These are phyloP conservation scores for Hypoxylon sp. DNA, from an alignment of 2,329 filamentous ascomycete species.

Conservation along the genomic window DNA sequence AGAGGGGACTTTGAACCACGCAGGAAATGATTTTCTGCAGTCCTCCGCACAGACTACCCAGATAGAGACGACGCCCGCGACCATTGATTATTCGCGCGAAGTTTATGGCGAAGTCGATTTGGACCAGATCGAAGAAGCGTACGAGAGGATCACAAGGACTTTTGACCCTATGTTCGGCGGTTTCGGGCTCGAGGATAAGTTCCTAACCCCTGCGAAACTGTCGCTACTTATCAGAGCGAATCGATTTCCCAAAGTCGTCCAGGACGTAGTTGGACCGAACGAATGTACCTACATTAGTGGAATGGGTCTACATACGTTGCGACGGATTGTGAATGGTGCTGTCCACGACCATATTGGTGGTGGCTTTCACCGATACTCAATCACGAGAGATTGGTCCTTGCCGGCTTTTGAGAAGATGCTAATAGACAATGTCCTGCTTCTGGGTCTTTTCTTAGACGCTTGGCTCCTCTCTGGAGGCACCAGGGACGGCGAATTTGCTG, in stretches of 20 bases:
- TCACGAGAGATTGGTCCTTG: conserved; percentile 91
- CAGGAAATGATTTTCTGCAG: conserved; percentile 52
- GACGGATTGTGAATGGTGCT: conserved; percentile 75
- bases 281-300: conserved; percentile 81
- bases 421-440: conserved; percentile 89
- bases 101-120: conserved; percentile 83
- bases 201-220: conserved; percentile 88
- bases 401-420: conserved; percentile 99
- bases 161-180: conserved; percentile 86
- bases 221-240: conserved; percentile 83
- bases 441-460: conserved; percentile 88
- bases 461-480: conserved; percentile 73
- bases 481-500: conserved; percentile 79
- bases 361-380: conserved; percentile 81
- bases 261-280: conserved; percentile 87
- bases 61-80: conserved; percentile 24
- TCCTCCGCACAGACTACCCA: conserved; percentile 36
- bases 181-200: conserved; percentile 88
- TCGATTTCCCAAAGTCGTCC: conserved; percentile 78
- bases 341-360: conserved; percentile 70
- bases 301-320: conserved; percentile 86
- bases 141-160: conserved; percentile 82
- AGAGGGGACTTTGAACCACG: conserved; percentile 78
- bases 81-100: conserved; percentile 51
- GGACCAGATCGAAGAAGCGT: conserved; percentile 92